These are phyloP conservation scores for Fragilaria radians DNA, from an alignment of 108 stramenopile species.

Conservation along the genomic window DNA sequence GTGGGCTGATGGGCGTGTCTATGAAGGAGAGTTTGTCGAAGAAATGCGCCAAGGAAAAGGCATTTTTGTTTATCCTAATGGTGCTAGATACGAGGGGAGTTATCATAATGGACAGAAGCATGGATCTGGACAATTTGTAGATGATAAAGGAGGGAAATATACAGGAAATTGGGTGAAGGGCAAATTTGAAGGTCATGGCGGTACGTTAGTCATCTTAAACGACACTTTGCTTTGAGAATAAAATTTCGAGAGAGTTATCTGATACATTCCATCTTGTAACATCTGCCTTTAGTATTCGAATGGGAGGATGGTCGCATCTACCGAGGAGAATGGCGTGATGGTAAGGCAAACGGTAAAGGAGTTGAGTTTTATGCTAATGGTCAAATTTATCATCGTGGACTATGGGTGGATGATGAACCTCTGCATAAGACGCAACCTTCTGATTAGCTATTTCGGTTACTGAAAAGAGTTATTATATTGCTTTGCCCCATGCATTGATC, in stretches of 20 bases:
- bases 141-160: background rate
- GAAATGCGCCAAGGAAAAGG: slow-evolving; percentile 6
- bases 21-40: slow-evolving; percentile 3
- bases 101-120: slow-evolving; percentile 17
- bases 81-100: slow-evolving; percentile 21
- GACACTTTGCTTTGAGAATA: background rate
- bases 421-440: too few species aligned
- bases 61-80: slow-evolving; percentile 5
- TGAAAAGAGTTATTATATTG: too few species aligned
- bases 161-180: background rate
- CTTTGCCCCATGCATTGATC: too few species aligned
- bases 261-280: too few species aligned
- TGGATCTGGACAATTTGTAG: background rate
- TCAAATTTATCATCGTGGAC: background rate
- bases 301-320: background rate
- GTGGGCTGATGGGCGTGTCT: slow-evolving; percentile 9
- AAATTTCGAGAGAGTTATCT: too few species aligned
- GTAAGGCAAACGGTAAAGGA: background rate
- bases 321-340: background rate
- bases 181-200: background rate
- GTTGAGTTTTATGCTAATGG: background rate
- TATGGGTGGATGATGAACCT: background rate
- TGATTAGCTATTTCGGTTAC: too few species aligned
- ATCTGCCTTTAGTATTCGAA: too few species aligned
- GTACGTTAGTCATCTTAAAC: background rate